phyloP scores from a whole-genome alignment of 768 basidiomycete species.

The Kwoniella sp. region DNA sequence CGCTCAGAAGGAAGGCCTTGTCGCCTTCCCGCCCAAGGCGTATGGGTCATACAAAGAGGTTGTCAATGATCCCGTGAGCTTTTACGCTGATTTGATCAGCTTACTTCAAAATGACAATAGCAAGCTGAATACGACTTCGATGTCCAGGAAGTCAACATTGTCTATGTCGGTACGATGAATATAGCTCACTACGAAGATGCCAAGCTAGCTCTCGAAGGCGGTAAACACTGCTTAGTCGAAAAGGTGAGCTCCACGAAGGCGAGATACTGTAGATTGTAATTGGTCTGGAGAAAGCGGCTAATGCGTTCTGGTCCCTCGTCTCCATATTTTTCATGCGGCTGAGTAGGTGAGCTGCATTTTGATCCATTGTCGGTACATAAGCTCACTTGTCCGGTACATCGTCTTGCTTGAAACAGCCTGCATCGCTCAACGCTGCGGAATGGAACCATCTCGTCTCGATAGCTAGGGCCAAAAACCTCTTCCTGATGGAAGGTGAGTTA shows the following conservation, averaged over 20 bases:
- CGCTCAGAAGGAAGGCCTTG: conserved; percentile 38
- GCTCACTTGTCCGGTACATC: background rate
- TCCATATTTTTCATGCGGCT: background rate
- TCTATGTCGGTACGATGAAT: conserved; percentile 56
- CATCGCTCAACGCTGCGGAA: conserved; percentile 53
- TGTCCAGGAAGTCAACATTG: conserved; percentile 50
- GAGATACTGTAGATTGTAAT: no score
- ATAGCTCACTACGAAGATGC: conserved; percentile 51
- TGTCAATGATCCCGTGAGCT: conserved; percentile 33
- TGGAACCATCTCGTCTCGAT: conserved; percentile 46
- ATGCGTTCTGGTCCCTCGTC: background rate
- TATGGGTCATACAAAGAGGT: conserved; percentile 53
- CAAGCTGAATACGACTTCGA: background rate
- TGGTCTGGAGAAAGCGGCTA: no score
- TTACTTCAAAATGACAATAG: background rate
- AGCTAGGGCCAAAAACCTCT: conserved; percentile 51
- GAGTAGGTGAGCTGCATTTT: background rate
- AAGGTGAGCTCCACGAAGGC: conserved; percentile 50
- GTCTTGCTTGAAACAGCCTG: conserved; percentile 24
- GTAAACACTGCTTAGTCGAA: conserved; percentile 55
- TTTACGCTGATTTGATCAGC: background rate
- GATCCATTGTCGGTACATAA: background rate
- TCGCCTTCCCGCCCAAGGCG: conserved; percentile 31
- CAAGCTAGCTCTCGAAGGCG: conserved; percentile 47
- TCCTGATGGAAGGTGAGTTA: conserved; percentile 55